These are phyloP conservation scores for Pestalotiopsis fici DNA, from an alignment of 2,329 filamentous ascomycete species.

Conservation along the genomic window DNA sequence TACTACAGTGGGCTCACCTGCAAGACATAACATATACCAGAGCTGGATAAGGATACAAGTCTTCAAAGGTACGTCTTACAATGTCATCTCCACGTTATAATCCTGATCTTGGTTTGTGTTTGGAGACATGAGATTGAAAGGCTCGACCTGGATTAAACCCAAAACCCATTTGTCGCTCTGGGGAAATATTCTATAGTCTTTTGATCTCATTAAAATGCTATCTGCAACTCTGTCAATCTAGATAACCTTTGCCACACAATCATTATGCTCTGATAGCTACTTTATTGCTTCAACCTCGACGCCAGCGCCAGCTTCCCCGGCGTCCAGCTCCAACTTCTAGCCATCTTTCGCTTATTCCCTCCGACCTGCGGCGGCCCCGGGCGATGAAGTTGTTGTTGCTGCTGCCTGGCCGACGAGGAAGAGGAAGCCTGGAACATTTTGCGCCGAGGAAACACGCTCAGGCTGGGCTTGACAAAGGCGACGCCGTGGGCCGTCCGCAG, in stretches of 20 bases:
- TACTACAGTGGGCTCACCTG: too few species aligned
- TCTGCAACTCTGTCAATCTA: neutral
- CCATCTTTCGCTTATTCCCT: too few species aligned
- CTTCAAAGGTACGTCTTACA: too few species aligned
- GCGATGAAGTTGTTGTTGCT: neutral
- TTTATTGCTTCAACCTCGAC: neutral
- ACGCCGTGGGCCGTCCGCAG: conserved; percentile 1
- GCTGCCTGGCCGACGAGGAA: neutral
- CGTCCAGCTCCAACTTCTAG: conserved; percentile 2
- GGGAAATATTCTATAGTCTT: neutral
- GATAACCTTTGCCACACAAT: too few species aligned
- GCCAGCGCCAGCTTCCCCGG: neutral
- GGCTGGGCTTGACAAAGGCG: neutral
- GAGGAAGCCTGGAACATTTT: neutral
- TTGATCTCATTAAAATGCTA: neutral
- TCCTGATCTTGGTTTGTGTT: too few species aligned
- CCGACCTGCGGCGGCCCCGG: neutral
- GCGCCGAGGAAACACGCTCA: neutral
- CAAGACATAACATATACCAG: too few species aligned
- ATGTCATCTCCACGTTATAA: too few species aligned
- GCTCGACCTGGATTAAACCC: too few species aligned
- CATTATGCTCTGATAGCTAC: neutral
- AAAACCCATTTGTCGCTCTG: too few species aligned
- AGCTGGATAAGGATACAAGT: too few species aligned
- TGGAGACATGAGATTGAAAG: too few species aligned